Conservation (phyloP, 78 protist genomes). For the Dictyostelium firmibasis region DNA sequence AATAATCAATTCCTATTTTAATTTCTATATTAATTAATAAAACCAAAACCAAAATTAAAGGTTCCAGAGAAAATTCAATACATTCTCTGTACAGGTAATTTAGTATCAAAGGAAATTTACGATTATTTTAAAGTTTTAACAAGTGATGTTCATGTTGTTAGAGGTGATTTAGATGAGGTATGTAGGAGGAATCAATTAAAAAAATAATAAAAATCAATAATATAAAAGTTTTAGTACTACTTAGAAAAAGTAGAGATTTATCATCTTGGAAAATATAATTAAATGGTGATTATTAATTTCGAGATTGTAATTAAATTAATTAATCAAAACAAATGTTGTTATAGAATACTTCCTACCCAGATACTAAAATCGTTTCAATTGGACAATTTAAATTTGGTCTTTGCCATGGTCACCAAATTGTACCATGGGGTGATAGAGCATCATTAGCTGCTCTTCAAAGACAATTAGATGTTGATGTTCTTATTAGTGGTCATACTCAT, state of each 20-base stretch:
- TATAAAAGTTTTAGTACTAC: neutral
- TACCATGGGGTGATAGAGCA: conserved; percentile 96
- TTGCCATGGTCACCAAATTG: conserved; percentile 98
- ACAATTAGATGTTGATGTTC: conserved; percentile 97
- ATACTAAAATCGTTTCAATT: conserved; percentile 89
- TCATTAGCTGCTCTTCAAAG: conserved; percentile 94
- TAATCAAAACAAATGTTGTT: neutral
- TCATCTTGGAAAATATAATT: too few species aligned
- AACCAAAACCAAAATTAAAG: conserved; percentile 26
- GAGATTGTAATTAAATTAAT: neutral
- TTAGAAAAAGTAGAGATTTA: neutral
- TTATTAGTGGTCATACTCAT: conserved; percentile 97
- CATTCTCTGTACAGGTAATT: conserved; percentile 98
- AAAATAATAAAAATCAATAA: neutral
- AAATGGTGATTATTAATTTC: neutral
- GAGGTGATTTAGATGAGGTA: conserved; percentile 97
- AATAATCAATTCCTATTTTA: too few species aligned
- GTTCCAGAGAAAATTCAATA: conserved; percentile 97
- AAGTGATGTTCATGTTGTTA: conserved; percentile 94
- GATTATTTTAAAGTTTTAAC: conserved; percentile 95
- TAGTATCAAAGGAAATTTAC: conserved; percentile 86
- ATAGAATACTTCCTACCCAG: conserved; percentile 80
- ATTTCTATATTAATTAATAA: neutral
- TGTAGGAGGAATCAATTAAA: neutral
- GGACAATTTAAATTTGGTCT: conserved; percentile 98